These are phyloP conservation scores for Aspergillus fijiensis DNA, from an alignment of 2,329 filamentous ascomycete species.

Conservation along the genomic window DNA sequence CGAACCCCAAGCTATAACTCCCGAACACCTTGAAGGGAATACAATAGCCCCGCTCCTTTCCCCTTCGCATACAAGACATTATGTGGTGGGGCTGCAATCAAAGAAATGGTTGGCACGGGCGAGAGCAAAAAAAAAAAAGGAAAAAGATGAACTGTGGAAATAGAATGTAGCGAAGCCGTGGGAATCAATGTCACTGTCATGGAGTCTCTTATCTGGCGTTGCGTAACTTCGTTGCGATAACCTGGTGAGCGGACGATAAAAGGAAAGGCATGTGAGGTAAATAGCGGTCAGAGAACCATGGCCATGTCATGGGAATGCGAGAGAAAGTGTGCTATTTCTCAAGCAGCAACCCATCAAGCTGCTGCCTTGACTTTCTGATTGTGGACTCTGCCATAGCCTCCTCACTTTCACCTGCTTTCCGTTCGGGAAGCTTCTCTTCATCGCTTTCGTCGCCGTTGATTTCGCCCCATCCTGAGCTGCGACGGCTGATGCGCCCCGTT, in stretches of 20 bases:
- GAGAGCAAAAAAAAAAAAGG: not conserved
- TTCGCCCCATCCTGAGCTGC: constrained; percentile 48
- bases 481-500: constrained; percentile 41
- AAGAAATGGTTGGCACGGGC: not conserved
- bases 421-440: constrained; percentile 27
- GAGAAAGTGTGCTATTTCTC: not conserved
- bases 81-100: not conserved
- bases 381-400: not conserved
- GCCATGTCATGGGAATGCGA: not conserved
- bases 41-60: not conserved
- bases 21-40: not conserved
- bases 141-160: not conserved
- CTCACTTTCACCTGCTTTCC: constrained; percentile 5
- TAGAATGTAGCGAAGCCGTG: too few relatives aligned
- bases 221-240: constrained; percentile 11
- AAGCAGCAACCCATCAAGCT: not conserved
- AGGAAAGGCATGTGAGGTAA: not conserved
- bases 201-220: constrained; percentile 9
- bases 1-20: not conserved
- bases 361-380: not conserved
- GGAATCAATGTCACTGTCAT: constrained; percentile 8
- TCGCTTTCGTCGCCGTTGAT: constrained; percentile 41
- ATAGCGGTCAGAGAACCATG: not conserved
- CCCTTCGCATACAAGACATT: constrained; percentile 13
- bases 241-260: not conserved